These are phyloP conservation scores for Triglochin maritima DNA, from an alignment of 106 monocot species.

Conservation along the genomic window DNA sequence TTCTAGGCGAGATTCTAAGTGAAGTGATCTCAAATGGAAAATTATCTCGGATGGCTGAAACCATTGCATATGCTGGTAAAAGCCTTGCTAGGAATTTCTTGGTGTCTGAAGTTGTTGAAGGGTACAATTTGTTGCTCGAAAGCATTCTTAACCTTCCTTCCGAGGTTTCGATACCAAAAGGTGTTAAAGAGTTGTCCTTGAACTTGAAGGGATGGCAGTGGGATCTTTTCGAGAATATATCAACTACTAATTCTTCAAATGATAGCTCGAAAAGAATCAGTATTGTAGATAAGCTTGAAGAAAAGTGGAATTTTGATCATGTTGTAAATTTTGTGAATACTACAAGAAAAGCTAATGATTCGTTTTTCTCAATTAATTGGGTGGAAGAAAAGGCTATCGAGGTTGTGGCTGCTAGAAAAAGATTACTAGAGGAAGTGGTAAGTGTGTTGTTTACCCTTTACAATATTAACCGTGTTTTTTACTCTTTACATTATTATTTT, in stretches of 20 bases:
- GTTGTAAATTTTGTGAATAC: conserved; percentile 21
- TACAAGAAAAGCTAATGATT: conserved; percentile 29
- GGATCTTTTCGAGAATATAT: conserved; percentile 47
- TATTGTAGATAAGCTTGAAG: conserved; percentile 52
- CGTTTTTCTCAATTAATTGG: conserved; percentile 61
- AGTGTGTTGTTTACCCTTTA: not conserved
- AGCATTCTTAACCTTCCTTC: conserved; percentile 66
- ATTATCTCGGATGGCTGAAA: conserved; percentile 40
- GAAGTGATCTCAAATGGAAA: conserved; percentile 46
- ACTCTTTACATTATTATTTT: no score
- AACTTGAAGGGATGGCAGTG: conserved; percentile 67
- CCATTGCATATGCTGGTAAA: conserved; percentile 47
- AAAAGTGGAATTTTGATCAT: conserved; percentile 34
- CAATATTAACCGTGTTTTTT: no score
- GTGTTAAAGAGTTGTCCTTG: conserved; percentile 34
- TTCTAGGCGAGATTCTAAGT: conserved; percentile 36
- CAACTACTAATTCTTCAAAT: conserved; percentile 15
- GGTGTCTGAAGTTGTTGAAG: conserved; percentile 67
- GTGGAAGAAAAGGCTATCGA: conserved; percentile 53
- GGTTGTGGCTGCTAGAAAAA: conserved; percentile 34
- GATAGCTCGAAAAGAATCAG: conserved; percentile 9
- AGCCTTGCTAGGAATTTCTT: conserved; percentile 55
- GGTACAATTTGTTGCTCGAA: conserved; percentile 65
- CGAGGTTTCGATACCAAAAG: conserved; percentile 45
- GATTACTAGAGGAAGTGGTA: conserved; percentile 89